Evolutionary conservation across 2,329 filamentous ascomycete species (phyloP), one percentile per base, ranked within the genome.

Genomic region (Pseudocercospora vitis): DNA sequence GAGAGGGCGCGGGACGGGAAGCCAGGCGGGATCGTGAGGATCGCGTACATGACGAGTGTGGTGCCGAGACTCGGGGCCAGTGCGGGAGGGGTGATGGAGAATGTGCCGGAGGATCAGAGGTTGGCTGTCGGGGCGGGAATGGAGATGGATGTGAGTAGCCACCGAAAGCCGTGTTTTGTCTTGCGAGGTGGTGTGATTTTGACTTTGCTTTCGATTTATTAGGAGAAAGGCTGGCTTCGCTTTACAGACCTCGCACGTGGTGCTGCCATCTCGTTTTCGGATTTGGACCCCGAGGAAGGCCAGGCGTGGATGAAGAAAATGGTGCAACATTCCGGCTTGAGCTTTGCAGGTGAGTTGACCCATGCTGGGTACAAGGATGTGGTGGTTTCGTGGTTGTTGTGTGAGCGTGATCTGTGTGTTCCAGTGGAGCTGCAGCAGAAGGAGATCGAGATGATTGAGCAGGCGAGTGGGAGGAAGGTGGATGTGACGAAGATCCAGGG

Each of bases 351-450:
- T 29, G 44, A 47, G 14, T 32, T 47, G 44, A 47, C 44, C 18
- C 44, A 32, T 47, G 44, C 44, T 47, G 44, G 44, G 29, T 47
- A 47, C 16, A 47, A 32, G 44, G 44, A 47, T 47, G 26, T 47
- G 18, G 14, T n/a, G n/a, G 44, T 47, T 12, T 47, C 44, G 11
- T 47, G 44, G 44, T 31, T 47, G 44, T 31, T 47, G 9, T 47
- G 44, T 32, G 44, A 47, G n/a, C 11, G 24, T 24, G 44, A 47
- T 47, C 23, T 47, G 26, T 47, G 44, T 32, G 32, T 47, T 47
- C 44, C 44, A 3, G n/a, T n/a, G 29, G 26, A 16, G 18, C 4
- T 31, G 1, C 44, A 47, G 26, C 14, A 47, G 44, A 31, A 47
- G 44, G 23, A n/a, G 44, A 47, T 47, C 21, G 44, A 47, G 26